phyloP scores from a whole-genome alignment of 345 rosid genomes.

The Camelina neglecta region DNA sequence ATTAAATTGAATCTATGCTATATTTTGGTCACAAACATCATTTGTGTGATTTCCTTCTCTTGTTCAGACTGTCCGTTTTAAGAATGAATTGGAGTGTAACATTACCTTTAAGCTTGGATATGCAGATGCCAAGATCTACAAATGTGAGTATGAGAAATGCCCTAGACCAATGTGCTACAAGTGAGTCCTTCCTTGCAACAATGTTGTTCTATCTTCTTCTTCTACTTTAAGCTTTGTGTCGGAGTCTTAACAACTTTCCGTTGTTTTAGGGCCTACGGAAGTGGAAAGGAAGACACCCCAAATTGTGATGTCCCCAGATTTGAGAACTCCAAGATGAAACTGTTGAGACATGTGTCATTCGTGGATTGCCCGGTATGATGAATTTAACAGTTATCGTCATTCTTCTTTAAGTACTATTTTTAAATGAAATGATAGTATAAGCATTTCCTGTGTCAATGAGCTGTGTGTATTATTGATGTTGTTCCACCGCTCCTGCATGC shows the following conservation, averaged over 20 bases:
- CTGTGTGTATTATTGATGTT: not conserved
- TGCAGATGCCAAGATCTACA: constrained; percentile 98
- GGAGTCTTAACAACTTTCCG: not conserved
- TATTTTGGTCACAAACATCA: not conserved
- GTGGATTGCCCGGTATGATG: constrained; percentile 93
- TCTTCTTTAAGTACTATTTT: not conserved
- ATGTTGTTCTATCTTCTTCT: not conserved
- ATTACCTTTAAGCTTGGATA: constrained; percentile 99
- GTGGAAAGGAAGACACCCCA: constrained; percentile 98
- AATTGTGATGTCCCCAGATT: constrained; percentile 86
- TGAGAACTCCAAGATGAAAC: constrained; percentile 80
- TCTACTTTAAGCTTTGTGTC: constrained; percentile 13
- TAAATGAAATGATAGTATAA: not conserved
- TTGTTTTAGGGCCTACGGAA: constrained; percentile 81
- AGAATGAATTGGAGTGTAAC: constrained; percentile 93
- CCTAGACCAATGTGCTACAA: constrained; percentile 95
- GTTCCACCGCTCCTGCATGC: not conserved
- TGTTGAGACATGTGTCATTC: constrained; percentile 96
- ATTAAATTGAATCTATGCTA: constrained; percentile 1
- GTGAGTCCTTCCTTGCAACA: constrained; percentile 48
- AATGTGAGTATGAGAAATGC: constrained; percentile 92
- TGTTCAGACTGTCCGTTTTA: constrained; percentile 92
- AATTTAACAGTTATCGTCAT: not conserved
- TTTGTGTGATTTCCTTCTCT: constrained; percentile 19
- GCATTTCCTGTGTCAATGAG: not conserved